Base-by-base conservation (phyloP, 1,284 basidiomycete genomes). In the Grifola frondosa region DNA sequence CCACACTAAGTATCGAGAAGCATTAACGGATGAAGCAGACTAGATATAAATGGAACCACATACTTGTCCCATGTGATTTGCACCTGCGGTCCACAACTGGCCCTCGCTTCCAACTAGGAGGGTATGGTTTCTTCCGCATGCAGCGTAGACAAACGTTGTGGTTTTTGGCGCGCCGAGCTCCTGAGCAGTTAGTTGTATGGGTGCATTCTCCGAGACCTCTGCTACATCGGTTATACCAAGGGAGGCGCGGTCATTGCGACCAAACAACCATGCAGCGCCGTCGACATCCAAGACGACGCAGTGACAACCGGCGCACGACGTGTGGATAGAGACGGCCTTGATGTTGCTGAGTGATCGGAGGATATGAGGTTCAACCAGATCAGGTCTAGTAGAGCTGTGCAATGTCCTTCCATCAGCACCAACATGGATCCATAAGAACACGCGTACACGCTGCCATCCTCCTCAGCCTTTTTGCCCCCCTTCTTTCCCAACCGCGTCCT, bases 221-320 rank as follows among this genome's bases (percentile, higher is more conserved):
- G 82, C 81, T 43, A 71, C 70, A 25, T 65, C 70, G 12, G 74
- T 53, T 13, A 80, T 63, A 22, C 88, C 82, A 30, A 88, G 69
- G 25, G 75, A 71, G 47, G 71, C 68, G 40, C 74, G 74, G 49
- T 78, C 77, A 64, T 92, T 91, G 34, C 90, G 79, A 2, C 94
- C 94, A 61, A 94, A 89, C 56, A 95, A 64, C 81, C 89, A 95
- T 3, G 90, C 92, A 16, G 77, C 73, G 16, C 93, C 93, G 39
- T 84, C 71, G 23, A 78, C 64, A 67, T 91, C 89, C 46, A 95
- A 63, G 8, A 74, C 81, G 33, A 93, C 81, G 49, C 81, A 84
- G 55, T 91, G 84, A 57, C 87, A 88, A 3, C 81, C 81, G 10
- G 69, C 74, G 54, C 84, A 88, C 2, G 83, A 84, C 2, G 87